Base-by-base conservation (phyloP, 1,284 basidiomycete genomes). In the Butyriboletus appendiculatus region DNA sequence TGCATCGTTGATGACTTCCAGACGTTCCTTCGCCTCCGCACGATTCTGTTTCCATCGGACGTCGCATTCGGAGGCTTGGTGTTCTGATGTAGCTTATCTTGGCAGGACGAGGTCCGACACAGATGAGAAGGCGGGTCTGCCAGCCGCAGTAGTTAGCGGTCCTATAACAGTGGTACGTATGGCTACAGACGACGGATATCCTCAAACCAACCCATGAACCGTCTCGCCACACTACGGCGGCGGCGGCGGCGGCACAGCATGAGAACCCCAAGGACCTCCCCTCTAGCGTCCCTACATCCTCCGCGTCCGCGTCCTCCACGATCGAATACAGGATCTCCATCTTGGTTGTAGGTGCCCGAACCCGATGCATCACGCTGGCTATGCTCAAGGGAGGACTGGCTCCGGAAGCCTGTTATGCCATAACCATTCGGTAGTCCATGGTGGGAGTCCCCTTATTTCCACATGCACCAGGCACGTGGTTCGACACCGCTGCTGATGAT, bases 251-350 rank as follows among this genome's bases (percentile, higher is more conserved):
- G 48, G 38, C 11, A 51, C 22, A 20, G 11, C 3, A 38, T 44
- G 34, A n/a, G 46, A 24, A 3, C 33, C 51, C 18, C 76, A 78
- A n/a, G n/a, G n/a, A n/a, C n/a, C n/a, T 22, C 76, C 79, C 35
- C 79, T 65, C 16, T 75, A 80, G 18, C 81, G 69, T 42, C 76
- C 81, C 48, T 73, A 57, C 69, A 74, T 11, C 68, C 71, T 32
- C 77, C 71, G 45, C 77, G 64, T 34, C 75, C 77, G 7, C 77
- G 69, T 41, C 76, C 73, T 11, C 76, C 75, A 18, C 76, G 71
- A 48, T 76, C 74, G 33, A 68, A 64, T 28, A 58, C 50, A 7
- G 71, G 62, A 18, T 60, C 56, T 18, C 8, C 45, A 18, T 66
- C 57, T 22, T 26, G 44, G 5, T 52, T 24, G 6, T 18, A 39